phyloP scores from a whole-genome alignment of 495 filamentous ascomycete genomes.

The Aspergillus avenaceus region DNA sequence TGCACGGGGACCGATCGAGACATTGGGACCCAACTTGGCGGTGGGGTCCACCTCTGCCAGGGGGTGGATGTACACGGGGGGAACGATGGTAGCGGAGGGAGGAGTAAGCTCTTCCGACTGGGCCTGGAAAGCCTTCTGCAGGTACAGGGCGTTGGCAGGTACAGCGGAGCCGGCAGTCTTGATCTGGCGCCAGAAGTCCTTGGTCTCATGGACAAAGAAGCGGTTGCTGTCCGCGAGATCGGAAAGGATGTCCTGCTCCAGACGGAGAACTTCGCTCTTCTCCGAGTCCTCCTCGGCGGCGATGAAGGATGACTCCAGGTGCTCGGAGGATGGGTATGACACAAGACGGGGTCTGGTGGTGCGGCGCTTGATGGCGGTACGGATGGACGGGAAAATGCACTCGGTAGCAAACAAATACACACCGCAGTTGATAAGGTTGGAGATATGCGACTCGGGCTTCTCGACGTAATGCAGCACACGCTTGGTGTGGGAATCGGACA shows the following conservation, averaged over 20 bases:
- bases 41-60: constrained; percentile 90
- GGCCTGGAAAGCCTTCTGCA: constrained; percentile 88
- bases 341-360: constrained; percentile 84
- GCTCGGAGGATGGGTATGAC: constrained; percentile 92
- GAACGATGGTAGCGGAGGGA: constrained; percentile 84
- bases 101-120: constrained; percentile 76
- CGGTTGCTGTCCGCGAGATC: constrained; percentile 96
- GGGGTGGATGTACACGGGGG: constrained; percentile 96
- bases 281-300: constrained; percentile 69
- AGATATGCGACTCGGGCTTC: constrained; percentile 98
- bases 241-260: constrained; percentile 96
- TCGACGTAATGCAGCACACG: constrained; percentile 99
- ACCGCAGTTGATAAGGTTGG: constrained; percentile 98
- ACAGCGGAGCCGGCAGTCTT: constrained; percentile 98
- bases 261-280: constrained; percentile 83
- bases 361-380: constrained; percentile 92
- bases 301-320: constrained; percentile 78
- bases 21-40: constrained; percentile 95
- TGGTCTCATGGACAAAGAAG: constrained; percentile 98
- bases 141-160: constrained; percentile 94
- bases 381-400: constrained; percentile 94
- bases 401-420: constrained; percentile 97
- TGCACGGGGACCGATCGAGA: constrained; percentile 86
- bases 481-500: constrained; percentile 90
- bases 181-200: constrained; percentile 99